A percentile compares a stretch with the other conserved stretches of the same genome.
phyloP scores from a whole-genome alignment of 306 rosid genomes.

The Elaeagnus macrophylla region DNA sequence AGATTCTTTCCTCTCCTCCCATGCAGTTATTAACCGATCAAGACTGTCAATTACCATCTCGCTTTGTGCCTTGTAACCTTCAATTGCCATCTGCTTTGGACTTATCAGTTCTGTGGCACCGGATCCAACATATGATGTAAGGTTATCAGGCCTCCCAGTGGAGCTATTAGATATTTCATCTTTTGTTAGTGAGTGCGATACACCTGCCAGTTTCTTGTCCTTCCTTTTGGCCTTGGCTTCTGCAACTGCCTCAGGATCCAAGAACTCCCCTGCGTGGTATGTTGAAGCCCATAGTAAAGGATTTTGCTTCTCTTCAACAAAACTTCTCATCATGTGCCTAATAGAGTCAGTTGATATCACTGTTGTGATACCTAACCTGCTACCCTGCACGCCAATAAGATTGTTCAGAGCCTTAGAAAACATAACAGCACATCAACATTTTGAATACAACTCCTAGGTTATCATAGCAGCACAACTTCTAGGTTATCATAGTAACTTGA shows the following conservation, averaged over 20 bases:
- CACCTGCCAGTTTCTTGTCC: conserved; percentile 67
- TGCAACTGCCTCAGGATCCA: conserved; percentile 90
- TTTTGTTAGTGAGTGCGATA: conserved; percentile 34
- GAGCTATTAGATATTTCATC: conserved; percentile 43
- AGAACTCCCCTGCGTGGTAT: conserved; percentile 95
- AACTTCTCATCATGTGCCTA: conserved; percentile 99
- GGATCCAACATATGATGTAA: conserved; percentile 24
- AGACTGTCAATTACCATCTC: conserved; percentile 99
- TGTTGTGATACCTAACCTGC: conserved; percentile 90
- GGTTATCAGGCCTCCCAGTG: conserved; percentile 35
- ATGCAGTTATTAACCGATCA: conserved; percentile 85
- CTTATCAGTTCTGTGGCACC: conserved; percentile 43
- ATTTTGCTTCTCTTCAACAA: conserved; percentile 80
- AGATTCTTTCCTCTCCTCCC: conserved; percentile 94
- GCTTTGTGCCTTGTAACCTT: conserved; percentile 96
- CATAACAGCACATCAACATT: background rate
- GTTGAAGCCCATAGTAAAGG: conserved; percentile 96
- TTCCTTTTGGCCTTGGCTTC: conserved; percentile 71
- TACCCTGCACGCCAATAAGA: conserved; percentile 46
- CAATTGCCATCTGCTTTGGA: conserved; percentile 87
- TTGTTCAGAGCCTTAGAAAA: conserved; percentile 13
- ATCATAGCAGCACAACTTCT: background rate
- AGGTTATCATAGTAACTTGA: background rate
- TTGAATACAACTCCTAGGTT: conserved; percentile 2
- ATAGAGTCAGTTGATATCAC: conserved; percentile 93